A percentile compares a stretch with the other conserved stretches of the same genome.
Conservation (phyloP, 2,329 filamentous ascomycete genomes). For the Thielaviopsis cerberus region DNA sequence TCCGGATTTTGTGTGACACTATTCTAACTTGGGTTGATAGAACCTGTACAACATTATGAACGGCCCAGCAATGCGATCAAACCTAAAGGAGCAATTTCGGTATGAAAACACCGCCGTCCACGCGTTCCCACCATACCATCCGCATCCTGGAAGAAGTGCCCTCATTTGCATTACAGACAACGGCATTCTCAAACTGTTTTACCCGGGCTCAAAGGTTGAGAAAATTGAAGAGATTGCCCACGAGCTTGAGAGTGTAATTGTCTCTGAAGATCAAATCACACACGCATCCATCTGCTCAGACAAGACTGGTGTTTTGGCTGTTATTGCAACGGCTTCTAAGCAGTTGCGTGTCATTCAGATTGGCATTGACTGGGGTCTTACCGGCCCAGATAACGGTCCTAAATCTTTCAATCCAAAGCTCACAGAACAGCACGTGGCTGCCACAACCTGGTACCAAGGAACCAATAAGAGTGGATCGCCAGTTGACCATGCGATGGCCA, state of each 20-base stretch:
- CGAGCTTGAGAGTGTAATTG: conserved; percentile 56
- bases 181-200: conserved; percentile 58
- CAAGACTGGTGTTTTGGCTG: conserved; percentile 50
- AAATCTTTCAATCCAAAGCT: conserved; percentile 34
- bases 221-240: conserved; percentile 52
- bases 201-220: conserved; percentile 48
- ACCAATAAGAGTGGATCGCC: conserved; percentile 23
- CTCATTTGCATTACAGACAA: conserved; percentile 59
- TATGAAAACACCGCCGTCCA: conserved; percentile 50
- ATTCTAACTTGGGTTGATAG: neutral
- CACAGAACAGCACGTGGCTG: conserved; percentile 35
- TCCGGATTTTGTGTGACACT: neutral
- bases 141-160: conserved; percentile 50
- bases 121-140: conserved; percentile 55
- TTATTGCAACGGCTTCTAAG: conserved; percentile 48
- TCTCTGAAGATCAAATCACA: conserved; percentile 57
- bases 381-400: conserved; percentile 36
- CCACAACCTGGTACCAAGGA: conserved; percentile 37
- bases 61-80: conserved; percentile 45
- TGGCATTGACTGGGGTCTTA: conserved; percentile 52
- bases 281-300: conserved; percentile 62
- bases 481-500: conserved; percentile 33
- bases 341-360: conserved; percentile 60
- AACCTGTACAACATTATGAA: conserved; percentile 27
- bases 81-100: conserved; percentile 35